phyloP scores from a whole-genome alignment of 129 eudicot genomes.

The Saussurea involucrata region DNA sequence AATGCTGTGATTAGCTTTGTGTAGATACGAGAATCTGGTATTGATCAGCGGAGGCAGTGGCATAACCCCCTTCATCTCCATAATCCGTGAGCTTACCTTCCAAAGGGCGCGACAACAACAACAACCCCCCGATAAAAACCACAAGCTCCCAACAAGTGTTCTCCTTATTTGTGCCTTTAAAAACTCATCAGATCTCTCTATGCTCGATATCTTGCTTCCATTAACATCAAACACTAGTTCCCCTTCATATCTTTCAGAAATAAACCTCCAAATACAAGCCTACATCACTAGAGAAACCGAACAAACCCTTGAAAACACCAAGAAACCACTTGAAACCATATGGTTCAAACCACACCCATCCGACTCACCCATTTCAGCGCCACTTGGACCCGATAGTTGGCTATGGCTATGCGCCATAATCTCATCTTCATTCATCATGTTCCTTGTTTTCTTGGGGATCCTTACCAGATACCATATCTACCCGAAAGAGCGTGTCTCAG shows the following conservation, averaged over 20 bases:
- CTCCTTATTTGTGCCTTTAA: constrained; percentile 54
- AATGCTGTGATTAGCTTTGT: too few relatives aligned
- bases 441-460: constrained; percentile 58
- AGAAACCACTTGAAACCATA: constrained; percentile 33
- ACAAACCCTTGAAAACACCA: constrained; percentile 21
- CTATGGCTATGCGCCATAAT: constrained; percentile 63
- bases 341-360: constrained; percentile 50
- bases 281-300: constrained; percentile 61
- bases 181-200: constrained; percentile 47
- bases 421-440: constrained; percentile 56
- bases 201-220: constrained; percentile 72
- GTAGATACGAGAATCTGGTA: too few relatives aligned
- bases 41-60: too few relatives aligned
- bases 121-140: constrained; percentile 24
- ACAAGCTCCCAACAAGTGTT: constrained; percentile 40
- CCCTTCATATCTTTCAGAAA: constrained; percentile 29
- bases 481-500: constrained; percentile 44
- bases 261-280: constrained; percentile 53
- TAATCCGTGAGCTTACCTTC: constrained; percentile 54
- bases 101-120: constrained; percentile 26
- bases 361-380: constrained; percentile 48
- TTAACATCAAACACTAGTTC: constrained; percentile 22
- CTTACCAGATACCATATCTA: constrained; percentile 52
- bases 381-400: constrained; percentile 63
- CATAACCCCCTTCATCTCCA: too few relatives aligned